Conservation (phyloP, 805 yeast genomes). For the Pichia rugopelliculosa region DNA sequence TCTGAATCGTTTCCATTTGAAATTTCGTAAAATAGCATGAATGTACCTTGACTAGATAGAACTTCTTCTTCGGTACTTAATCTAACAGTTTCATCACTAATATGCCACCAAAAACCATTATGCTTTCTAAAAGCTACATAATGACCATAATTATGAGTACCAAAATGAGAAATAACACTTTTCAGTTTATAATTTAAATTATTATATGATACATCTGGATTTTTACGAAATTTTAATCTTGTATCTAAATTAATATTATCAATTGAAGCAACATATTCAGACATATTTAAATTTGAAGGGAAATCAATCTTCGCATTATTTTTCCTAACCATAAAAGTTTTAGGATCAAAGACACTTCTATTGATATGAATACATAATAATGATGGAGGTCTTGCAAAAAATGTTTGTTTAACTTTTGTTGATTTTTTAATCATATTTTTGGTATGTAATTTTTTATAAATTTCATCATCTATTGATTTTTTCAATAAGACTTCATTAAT, state of each 20-base stretch:
- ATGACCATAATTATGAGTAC: slow-evolving; percentile 97
- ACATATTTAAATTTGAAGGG: slow-evolving; percentile 60
- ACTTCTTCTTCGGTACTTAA: slow-evolving; percentile 78
- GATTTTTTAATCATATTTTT: slow-evolving; percentile 68
- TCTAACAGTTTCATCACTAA: slow-evolving; percentile 83
- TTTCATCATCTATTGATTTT: slow-evolving; percentile 73
- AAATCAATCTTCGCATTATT: slow-evolving; percentile 78
- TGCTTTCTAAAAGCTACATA: slow-evolving; percentile 79
- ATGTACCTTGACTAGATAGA: slow-evolving; percentile 74
- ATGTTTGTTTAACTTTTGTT: slow-evolving; percentile 76
- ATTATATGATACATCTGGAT: slow-evolving; percentile 35
- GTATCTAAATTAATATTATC: slow-evolving; percentile 75
- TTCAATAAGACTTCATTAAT: slow-evolving; percentile 49
- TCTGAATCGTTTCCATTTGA: slow-evolving; percentile 15
- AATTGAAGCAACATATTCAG: slow-evolving; percentile 62
- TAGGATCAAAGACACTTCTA: slow-evolving; percentile 86
- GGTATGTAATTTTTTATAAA: slow-evolving; percentile 64
- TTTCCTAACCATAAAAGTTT: slow-evolving; percentile 74
- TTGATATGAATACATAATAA: slow-evolving; percentile 81
- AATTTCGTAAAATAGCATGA: slow-evolving; percentile 83
- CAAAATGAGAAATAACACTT: slow-evolving; percentile 87
- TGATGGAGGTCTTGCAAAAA: slow-evolving; percentile 76
- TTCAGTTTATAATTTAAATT: slow-evolving; percentile 57
- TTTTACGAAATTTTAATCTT: slow-evolving; percentile 60
- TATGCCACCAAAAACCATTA: slow-evolving; percentile 91